phyloP scores from a whole-genome alignment of 140 eudicot genomes.

The Anethum foeniculum region DNA sequence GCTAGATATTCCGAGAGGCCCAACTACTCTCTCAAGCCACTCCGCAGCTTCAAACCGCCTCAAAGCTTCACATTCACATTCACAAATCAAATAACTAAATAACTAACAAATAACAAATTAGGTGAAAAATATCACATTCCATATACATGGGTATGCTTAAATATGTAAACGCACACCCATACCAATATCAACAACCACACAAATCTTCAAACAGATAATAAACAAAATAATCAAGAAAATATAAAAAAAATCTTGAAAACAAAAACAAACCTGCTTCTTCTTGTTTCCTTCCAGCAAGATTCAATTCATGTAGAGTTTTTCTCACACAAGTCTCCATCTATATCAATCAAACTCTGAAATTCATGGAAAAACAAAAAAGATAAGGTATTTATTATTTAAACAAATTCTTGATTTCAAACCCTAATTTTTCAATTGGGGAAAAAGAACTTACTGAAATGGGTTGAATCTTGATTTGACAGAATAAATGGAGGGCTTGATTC shows the following conservation, averaged over 20 bases:
- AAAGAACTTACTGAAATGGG: background rate
- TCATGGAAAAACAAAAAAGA: background rate
- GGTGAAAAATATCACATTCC: background rate
- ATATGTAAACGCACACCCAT: background rate
- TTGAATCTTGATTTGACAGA: background rate
- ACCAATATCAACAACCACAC: background rate
- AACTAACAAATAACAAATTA: background rate
- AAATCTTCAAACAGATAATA: background rate
- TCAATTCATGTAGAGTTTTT: slow-evolving; percentile 1
- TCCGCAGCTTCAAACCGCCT: slow-evolving; percentile 72
- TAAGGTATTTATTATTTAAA: background rate
- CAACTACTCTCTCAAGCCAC: slow-evolving; percentile 79
- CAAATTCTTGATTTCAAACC: background rate
- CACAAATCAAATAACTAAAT: background rate
- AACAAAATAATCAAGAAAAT: background rate
- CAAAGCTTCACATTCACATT: slow-evolving; percentile 51
- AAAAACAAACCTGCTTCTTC: slow-evolving; percentile 7
- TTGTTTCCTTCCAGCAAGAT: slow-evolving; percentile 1
- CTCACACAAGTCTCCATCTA: background rate
- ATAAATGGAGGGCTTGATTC: background rate
- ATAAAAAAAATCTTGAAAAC: background rate
- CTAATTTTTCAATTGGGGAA: background rate
- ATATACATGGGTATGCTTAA: background rate
- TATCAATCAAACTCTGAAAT: background rate
- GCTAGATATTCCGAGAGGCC: slow-evolving; percentile 57